These are phyloP conservation scores for Trifolium pratense DNA, from an alignment of 306 rosid genomes.

Conservation along the genomic window DNA sequence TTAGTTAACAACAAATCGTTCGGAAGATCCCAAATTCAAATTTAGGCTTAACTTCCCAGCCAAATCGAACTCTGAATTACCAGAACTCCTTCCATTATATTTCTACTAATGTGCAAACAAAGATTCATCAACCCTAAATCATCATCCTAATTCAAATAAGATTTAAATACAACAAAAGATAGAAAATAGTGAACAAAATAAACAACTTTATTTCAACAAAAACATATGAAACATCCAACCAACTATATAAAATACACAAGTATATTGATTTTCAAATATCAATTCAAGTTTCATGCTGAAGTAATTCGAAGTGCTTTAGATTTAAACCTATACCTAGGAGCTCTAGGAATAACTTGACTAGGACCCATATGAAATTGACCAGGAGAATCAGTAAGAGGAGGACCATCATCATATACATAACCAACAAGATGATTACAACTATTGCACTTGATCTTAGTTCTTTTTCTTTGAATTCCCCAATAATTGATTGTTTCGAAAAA, in stretches of 20 bases:
- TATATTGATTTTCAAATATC: background rate
- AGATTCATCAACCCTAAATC: background rate
- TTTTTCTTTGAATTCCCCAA: constrained; percentile 91
- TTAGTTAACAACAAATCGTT: too few species aligned
- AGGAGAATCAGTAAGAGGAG: constrained; percentile 66
- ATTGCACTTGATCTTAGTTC: constrained; percentile 81
- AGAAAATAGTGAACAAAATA: background rate
- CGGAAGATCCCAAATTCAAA: too few species aligned
- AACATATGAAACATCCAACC: background rate
- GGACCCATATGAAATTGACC: constrained; percentile 91
- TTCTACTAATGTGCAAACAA: constrained; percentile 3
- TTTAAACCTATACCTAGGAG: constrained; percentile 79
- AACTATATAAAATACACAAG: background rate
- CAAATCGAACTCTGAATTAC: too few species aligned
- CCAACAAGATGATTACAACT: constrained; percentile 62
- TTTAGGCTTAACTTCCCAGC: too few species aligned
- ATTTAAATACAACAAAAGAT: background rate
- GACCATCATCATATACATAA: constrained; percentile 82
- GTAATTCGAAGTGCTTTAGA: constrained; percentile 74
- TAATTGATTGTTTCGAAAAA: constrained; percentile 81
- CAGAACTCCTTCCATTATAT: background rate
- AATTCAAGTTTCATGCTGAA: constrained; percentile 20
- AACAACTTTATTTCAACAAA: constrained; percentile 10
- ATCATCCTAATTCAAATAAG: background rate
- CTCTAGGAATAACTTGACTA: constrained; percentile 89